These are phyloP conservation scores for Taiwanofungus camphoratus DNA, from an alignment of 1,284 basidiomycete species.

Conservation along the genomic window DNA sequence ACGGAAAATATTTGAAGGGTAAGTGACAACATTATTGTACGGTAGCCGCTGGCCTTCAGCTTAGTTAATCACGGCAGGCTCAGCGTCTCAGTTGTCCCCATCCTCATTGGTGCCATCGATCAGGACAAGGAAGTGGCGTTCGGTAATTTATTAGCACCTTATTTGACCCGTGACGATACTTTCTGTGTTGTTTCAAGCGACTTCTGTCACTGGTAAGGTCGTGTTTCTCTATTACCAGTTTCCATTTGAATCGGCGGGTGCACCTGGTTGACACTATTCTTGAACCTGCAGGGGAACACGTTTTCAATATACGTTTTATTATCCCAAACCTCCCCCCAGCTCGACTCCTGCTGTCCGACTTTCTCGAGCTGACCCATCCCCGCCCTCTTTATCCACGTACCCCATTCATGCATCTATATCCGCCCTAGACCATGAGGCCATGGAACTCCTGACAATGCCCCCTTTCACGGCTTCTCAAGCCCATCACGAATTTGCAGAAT, in stretches of 20 bases:
- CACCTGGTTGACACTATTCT: background rate
- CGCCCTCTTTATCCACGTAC: slow-evolving; percentile 33
- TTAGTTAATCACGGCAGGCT: slow-evolving; percentile 35
- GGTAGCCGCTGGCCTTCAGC: too few relatives aligned
- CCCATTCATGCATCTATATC: slow-evolving; percentile 72
- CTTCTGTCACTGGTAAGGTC: slow-evolving; percentile 91
- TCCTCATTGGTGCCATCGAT: slow-evolving; percentile 84
- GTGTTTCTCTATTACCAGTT: background rate
- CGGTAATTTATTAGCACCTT: slow-evolving; percentile 74
- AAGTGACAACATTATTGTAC: slow-evolving; percentile 15
- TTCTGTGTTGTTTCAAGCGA: slow-evolving; percentile 92
- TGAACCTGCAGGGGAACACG: slow-evolving; percentile 86
- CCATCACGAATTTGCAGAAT: slow-evolving; percentile 66
- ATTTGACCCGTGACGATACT: slow-evolving; percentile 71
- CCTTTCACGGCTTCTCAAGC: slow-evolving; percentile 44
- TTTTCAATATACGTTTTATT: slow-evolving; percentile 91
- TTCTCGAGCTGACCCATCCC: slow-evolving; percentile 37
- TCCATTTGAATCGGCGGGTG: background rate
- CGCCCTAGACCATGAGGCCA: slow-evolving; percentile 73
- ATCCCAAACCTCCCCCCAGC: slow-evolving; percentile 58
- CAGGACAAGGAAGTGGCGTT: slow-evolving; percentile 53
- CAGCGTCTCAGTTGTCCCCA: slow-evolving; percentile 82
- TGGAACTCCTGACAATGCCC: slow-evolving; percentile 64
- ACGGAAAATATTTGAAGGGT: slow-evolving; percentile 82
- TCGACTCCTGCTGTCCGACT: slow-evolving; percentile 45